Percentiles rank a stretch among this genome's conserved stretches.
phyloP scores from a whole-genome alignment of 179 eudicot species.

The Vitellaria paradoxa region DNA sequence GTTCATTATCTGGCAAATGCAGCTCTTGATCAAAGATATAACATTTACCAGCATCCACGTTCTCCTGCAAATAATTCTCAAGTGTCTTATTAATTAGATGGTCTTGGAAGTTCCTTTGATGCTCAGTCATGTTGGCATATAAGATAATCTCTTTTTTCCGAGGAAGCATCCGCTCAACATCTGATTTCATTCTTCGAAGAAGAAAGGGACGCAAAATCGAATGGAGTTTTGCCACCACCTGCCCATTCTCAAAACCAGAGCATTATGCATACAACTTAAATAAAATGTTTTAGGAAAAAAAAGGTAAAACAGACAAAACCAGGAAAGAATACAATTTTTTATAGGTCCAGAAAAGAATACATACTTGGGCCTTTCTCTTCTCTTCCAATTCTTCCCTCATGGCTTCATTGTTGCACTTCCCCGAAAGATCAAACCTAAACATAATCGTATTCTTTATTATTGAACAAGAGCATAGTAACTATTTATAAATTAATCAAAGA shows the following conservation, averaged over 20 bases:
- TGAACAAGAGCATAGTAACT: not conserved
- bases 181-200: conserved; percentile 89
- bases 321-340: too few species aligned
- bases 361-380: conserved; percentile 79
- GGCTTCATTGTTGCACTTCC: conserved; percentile 64
- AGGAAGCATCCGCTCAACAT: conserved; percentile 86
- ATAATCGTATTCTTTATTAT: not conserved
- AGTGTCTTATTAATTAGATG: conserved; percentile 68
- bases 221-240: conserved; percentile 97
- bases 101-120: conserved; percentile 84
- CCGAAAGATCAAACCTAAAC: conserved; percentile 89
- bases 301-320: not conserved
- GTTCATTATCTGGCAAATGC: not conserved
- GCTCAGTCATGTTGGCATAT: conserved; percentile 87
- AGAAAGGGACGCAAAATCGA: conserved; percentile 93
- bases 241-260: conserved; percentile 12
- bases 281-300: not conserved
- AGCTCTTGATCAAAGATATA: not conserved
- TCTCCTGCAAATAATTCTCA: conserved; percentile 61
- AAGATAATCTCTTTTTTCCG: conserved; percentile 92
- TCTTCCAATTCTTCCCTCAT: conserved; percentile 75
- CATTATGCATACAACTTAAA: not conserved
- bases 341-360: conserved; percentile 4
- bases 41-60: conserved; percentile 39
- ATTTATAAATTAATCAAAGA: not conserved